phyloP scores from a whole-genome alignment of 768 basidiomycete species.

The Kockovaella imperatae region DNA sequence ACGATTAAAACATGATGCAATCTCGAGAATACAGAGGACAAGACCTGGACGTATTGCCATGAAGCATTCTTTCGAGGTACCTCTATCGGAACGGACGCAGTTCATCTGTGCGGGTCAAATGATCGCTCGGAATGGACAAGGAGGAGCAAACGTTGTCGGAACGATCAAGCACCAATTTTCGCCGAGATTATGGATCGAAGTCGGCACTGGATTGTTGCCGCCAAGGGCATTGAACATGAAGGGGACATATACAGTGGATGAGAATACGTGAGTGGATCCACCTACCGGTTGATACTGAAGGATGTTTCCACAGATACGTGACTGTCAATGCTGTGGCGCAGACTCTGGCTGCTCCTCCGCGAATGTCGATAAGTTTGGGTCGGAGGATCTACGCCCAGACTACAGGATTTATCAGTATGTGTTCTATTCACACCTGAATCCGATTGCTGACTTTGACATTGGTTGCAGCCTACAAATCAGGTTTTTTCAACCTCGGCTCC shows the following conservation, averaged over 20 bases:
- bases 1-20: conserved; percentile 21
- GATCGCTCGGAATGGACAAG: conserved; percentile 37
- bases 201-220: conserved; percentile 32
- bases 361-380: conserved; percentile 39
- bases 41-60: conserved; percentile 37
- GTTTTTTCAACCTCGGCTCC: conserved; percentile 41
- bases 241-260: conserved; percentile 35
- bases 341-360: conserved; percentile 38
- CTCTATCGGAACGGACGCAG: conserved; percentile 36
- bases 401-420: conserved; percentile 44
- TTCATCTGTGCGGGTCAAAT: conserved; percentile 41
- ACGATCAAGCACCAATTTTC: conserved; percentile 72
- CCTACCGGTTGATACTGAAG: not conserved
- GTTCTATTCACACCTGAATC: not conserved
- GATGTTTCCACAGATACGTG: conserved; percentile 14
- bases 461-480: conserved; percentile 31
- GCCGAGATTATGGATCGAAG: conserved; percentile 52
- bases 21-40: conserved; percentile 22
- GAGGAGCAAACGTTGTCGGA: conserved; percentile 54
- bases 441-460: not conserved
- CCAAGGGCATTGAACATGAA: conserved; percentile 34
- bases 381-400: conserved; percentile 39
- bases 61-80: conserved; percentile 46
- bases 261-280: conserved; percentile 27
- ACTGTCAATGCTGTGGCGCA: conserved; percentile 39